Percentiles rank a stretch among this genome's conserved stretches.
Evolutionary conservation across 2,329 filamentous ascomycete species (phyloP).

Genomic region (Aureobasidium pullulans): DNA sequence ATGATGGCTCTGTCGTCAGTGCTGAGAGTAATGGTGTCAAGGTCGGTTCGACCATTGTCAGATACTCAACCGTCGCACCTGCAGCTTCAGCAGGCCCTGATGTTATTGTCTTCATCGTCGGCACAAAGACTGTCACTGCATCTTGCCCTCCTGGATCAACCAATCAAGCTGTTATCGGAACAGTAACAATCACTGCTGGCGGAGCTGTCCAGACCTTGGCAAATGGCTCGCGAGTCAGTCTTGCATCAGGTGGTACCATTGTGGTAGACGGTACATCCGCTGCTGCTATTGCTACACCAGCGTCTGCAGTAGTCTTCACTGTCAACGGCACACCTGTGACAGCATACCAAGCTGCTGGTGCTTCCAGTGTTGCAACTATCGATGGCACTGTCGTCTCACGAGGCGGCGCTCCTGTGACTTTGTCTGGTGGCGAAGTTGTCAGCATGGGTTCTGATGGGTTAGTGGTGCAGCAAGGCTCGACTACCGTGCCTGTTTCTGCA

Average conservation of each 20-base stretch:
- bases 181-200: constrained; percentile 16
- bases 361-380: constrained; percentile 12
- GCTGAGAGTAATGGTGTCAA: not conserved
- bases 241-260: constrained; percentile 14
- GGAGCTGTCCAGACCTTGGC: constrained; percentile 17
- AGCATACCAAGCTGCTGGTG: constrained; percentile 7
- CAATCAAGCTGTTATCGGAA: constrained; percentile 16
- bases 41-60: not conserved
- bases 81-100: not conserved
- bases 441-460: constrained; percentile 13
- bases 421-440: constrained; percentile 17
- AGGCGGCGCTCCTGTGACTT: constrained; percentile 16
- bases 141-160: constrained; percentile 1
- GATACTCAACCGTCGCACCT: not conserved
- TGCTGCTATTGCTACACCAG: not conserved
- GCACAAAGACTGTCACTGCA: constrained; percentile 16
- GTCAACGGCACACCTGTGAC: constrained; percentile 17
- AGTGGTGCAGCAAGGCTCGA: not conserved
- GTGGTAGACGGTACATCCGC: not conserved
- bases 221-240: constrained; percentile 17
- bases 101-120: constrained; percentile 15
- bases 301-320: constrained; percentile 14
- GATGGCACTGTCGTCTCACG: constrained; percentile 16
- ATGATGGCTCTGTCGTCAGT: constrained; percentile 18
- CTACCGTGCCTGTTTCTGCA: not conserved